A percentile compares a stretch with the other conserved stretches of the same genome.
These are phyloP conservation scores for Globisporangium cystogenes DNA, from an alignment of 352 stramenopile species.

Conservation along the genomic window DNA sequence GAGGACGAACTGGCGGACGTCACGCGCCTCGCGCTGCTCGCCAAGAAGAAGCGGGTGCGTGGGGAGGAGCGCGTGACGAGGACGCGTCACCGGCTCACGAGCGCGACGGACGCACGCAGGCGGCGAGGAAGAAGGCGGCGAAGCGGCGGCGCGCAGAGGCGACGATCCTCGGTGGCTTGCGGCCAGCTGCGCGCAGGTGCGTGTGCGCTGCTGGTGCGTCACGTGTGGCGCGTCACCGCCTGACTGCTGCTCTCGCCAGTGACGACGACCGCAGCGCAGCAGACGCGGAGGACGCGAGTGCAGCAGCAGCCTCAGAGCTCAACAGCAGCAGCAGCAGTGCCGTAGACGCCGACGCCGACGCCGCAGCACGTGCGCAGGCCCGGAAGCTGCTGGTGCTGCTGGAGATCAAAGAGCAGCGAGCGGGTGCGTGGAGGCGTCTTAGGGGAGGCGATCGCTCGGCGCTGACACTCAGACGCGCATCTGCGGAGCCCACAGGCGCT, in stretches of 20 bases:
- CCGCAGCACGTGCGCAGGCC: conserved; percentile 1
- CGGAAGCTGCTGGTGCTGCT: conserved; percentile 19
- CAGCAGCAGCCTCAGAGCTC: too few relatives aligned
- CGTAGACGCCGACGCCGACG: too few relatives aligned
- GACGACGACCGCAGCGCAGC: not conserved
- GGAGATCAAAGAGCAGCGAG: conserved; percentile 10
- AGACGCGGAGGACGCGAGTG: not conserved
- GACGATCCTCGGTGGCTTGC: conserved; percentile 4
- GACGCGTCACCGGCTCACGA: not conserved
- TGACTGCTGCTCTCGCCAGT: not conserved
- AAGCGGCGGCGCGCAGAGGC: conserved; percentile 3
- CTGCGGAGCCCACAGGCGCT: not conserved
- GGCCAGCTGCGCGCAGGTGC: not conserved
- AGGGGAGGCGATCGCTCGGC: too few relatives aligned
- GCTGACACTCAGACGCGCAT: too few relatives aligned
- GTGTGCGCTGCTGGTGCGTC: not conserved
- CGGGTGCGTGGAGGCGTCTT: conserved; percentile 4
- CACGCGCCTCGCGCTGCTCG: conserved; percentile 16
- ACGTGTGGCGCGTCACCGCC: not conserved
- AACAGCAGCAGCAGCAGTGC: not conserved
- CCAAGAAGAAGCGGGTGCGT: conserved; percentile 27
- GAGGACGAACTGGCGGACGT: conserved; percentile 2
- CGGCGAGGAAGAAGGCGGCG: conserved; percentile 11
- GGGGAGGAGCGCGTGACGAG: not conserved
- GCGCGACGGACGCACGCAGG: not conserved